Percentiles rank a stretch among this genome's conserved stretches.
Evolutionary conservation across 768 basidiomycete genomes (phyloP).

Genomic region (Pulveroboletus sp.): DNA sequence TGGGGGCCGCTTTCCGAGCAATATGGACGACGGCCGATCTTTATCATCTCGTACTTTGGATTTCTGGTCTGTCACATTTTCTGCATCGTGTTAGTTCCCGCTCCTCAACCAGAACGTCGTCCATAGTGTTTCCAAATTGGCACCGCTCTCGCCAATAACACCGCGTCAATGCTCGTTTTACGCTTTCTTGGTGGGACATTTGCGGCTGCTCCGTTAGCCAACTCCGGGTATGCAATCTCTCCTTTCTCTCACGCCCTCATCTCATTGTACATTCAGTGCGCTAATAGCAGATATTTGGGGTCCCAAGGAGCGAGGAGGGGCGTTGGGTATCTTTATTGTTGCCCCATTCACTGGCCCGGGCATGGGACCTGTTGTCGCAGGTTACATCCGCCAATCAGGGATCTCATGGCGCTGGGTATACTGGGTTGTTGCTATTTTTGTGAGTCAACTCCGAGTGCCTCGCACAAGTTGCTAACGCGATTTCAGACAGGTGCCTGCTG

Average conservation of each 20-base stretch:
- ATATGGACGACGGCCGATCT: constrained; percentile 57
- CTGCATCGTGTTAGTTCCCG: not conserved
- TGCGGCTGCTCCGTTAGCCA: constrained; percentile 66
- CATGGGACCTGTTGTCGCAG: constrained; percentile 51
- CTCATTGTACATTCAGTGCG: constrained; percentile 31
- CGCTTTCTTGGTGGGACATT: constrained; percentile 67
- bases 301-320: constrained; percentile 54
- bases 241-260: not conserved
- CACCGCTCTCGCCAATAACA: constrained; percentile 56
- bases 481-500: constrained; percentile 46
- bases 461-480: not conserved
- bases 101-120: not conserved
- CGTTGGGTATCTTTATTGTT: constrained; percentile 58
- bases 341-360: constrained; percentile 68
- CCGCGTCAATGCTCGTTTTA: constrained; percentile 56
- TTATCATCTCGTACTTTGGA: constrained; percentile 45
- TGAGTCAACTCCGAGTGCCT: constrained; percentile 25
- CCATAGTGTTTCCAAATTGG: constrained; percentile 56
- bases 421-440: constrained; percentile 57
- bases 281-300: constrained; percentile 65
- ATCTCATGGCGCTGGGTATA: constrained; percentile 65
- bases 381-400: constrained; percentile 35
- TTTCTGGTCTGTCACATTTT: constrained; percentile 43
- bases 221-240: constrained; percentile 47
- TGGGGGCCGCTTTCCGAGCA: constrained; percentile 55